Evolutionary conservation across 305 asterid genomes (phyloP).

Genomic region (Fraxinus nigra): DNA sequence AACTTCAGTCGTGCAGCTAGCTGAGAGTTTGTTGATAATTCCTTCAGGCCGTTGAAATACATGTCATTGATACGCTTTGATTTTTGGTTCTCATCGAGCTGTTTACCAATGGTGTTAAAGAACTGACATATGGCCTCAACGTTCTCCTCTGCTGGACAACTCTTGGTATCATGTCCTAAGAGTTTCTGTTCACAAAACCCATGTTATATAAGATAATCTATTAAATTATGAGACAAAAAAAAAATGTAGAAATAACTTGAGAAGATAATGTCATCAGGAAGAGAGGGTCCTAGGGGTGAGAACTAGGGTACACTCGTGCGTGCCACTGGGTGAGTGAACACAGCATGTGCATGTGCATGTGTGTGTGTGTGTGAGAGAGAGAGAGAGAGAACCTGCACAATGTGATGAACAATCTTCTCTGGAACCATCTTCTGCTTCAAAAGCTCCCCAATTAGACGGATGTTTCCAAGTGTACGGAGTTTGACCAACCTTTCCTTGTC

Average conservation of each 20-base stretch:
- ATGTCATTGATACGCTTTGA: conserved; percentile 65
- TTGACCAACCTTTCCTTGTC: conserved; percentile 76
- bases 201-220: conserved; percentile 12
- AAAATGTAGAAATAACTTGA: not conserved
- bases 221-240: conserved; percentile 11
- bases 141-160: conserved; percentile 84
- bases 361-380: not conserved
- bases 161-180: conserved; percentile 58
- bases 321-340: not conserved
- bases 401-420: conserved; percentile 88
- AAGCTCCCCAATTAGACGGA: conserved; percentile 92
- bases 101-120: conserved; percentile 88
- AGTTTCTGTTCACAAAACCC: conserved; percentile 55
- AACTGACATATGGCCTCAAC: conserved; percentile 97
- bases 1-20: conserved; percentile 72
- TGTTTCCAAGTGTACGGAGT: conserved; percentile 86
- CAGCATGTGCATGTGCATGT: not conserved
- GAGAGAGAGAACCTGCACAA: conserved; percentile 65
- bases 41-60: conserved; percentile 69
- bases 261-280: not conserved
- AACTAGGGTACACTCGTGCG: not conserved
- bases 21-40: conserved; percentile 63
- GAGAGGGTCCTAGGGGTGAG: not conserved
- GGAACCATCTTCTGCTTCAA: conserved; percentile 94
- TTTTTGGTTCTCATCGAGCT: conserved; percentile 78